Percentiles rank a stretch among this genome's conserved stretches.
These are phyloP conservation scores for Teunomyces cretensis DNA, from an alignment of 805 yeast genomes.

Conservation along the genomic window DNA sequence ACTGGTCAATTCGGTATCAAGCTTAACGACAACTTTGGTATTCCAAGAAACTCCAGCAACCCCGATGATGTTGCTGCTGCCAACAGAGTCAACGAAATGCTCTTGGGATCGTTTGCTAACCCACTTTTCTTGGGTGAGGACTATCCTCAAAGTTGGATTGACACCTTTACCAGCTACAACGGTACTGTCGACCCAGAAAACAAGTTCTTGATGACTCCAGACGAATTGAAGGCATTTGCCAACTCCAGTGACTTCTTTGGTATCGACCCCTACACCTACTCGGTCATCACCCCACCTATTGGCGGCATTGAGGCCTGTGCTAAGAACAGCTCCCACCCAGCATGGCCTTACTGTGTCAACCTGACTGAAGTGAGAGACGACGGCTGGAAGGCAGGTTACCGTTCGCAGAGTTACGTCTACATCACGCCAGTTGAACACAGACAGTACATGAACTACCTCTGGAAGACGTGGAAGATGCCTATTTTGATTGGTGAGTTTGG, in stretches of 20 bases:
- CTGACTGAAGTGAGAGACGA: conserved; percentile 11
- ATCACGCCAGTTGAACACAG: conserved; percentile 23
- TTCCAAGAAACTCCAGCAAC: conserved; percentile 23
- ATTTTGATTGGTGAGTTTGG: conserved; percentile 34
- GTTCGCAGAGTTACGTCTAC: conserved; percentile 21
- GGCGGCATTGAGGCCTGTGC: conserved; percentile 25
- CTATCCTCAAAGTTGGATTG: conserved; percentile 22
- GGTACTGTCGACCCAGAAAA: conserved; percentile 7
- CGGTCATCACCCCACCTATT: conserved; percentile 16
- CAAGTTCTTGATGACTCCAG: conserved; percentile 19
- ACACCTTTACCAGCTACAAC: conserved; percentile 14
- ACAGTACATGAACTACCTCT: conserved; percentile 24
- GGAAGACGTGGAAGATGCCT: conserved; percentile 24
- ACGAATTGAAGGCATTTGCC: conserved; percentile 21
- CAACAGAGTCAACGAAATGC: conserved; percentile 20
- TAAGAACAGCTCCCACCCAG: conserved; percentile 15
- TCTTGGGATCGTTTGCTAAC: conserved; percentile 25
- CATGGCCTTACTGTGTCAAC: conserved; percentile 27
- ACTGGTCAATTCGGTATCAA: conserved; percentile 24
- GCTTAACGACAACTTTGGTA: conserved; percentile 25
- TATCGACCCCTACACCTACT: conserved; percentile 30
- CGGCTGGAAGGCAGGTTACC: conserved; percentile 22
- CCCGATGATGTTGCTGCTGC: conserved; percentile 25
- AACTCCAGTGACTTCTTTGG: conserved; percentile 32
- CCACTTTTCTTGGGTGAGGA: conserved; percentile 31